Percentiles rank a stretch among this genome's conserved stretches.
Conservation (phyloP, 352 stramenopile genomes). For the Phytopythium delawarense region DNA sequence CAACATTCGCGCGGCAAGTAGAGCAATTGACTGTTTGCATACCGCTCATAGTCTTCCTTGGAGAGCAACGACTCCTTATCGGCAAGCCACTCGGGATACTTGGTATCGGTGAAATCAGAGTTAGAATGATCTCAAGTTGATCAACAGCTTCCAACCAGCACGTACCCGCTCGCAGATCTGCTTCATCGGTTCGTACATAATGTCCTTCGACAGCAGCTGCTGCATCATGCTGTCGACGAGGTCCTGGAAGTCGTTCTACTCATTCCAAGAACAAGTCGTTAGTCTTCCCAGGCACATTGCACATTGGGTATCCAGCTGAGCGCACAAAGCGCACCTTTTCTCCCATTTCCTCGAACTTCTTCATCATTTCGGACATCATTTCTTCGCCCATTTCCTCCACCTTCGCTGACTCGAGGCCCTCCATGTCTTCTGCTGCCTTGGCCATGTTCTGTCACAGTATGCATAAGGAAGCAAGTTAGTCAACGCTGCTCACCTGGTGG, state of each 20-base stretch:
- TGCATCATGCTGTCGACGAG: slow-evolving; percentile 98
- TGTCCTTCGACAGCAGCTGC: slow-evolving; percentile 96
- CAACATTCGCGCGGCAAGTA: neutral
- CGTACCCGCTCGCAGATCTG: slow-evolving; percentile 88
- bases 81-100: slow-evolving; percentile 97
- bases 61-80: slow-evolving; percentile 88
- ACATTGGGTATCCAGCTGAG: neutral
- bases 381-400: slow-evolving; percentile 91
- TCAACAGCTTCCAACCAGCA: neutral
- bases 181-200: slow-evolving; percentile 99
- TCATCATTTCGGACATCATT: slow-evolving; percentile 96
- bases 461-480: neutral
- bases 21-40: neutral
- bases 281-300: neutral
- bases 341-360: slow-evolving; percentile 93
- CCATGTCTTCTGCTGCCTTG: slow-evolving; percentile 84
- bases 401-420: slow-evolving; percentile 74
- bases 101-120: slow-evolving; percentile 2
- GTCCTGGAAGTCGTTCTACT: slow-evolving; percentile 86
- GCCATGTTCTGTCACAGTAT: slow-evolving; percentile 67
- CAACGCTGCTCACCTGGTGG: neutral
- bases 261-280: neutral
- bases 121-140: neutral
- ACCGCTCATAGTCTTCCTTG: slow-evolving; percentile 91
- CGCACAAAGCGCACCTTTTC: slow-evolving; percentile 71